Evolutionary conservation across 352 stramenopile genomes (phyloP).

Genomic region (Globisporangium polare): DNA sequence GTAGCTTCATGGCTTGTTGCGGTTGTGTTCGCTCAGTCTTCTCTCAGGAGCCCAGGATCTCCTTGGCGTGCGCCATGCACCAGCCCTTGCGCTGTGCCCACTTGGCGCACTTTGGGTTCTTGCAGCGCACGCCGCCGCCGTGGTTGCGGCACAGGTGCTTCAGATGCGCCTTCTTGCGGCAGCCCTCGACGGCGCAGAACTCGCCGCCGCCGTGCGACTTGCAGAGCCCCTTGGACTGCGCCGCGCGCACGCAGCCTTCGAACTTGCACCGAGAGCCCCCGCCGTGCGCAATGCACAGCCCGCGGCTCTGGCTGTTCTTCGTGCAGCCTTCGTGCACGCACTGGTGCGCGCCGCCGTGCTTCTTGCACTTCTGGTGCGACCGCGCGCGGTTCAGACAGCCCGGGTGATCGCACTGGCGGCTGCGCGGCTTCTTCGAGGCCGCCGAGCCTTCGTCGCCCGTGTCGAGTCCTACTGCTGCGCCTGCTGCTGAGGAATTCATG

Average conservation of each 20-base stretch:
- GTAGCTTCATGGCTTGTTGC: slow-evolving; percentile 2
- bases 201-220: slow-evolving; percentile 83
- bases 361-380: slow-evolving; percentile 88
- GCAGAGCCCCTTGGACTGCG: slow-evolving; percentile 84
- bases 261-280: slow-evolving; percentile 76
- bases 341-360: slow-evolving; percentile 82
- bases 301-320: slow-evolving; percentile 87
- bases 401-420: slow-evolving; percentile 65
- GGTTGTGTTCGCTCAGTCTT: not conserved
- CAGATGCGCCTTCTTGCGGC: slow-evolving; percentile 83
- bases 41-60: slow-evolving; percentile 43
- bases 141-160: slow-evolving; percentile 86
- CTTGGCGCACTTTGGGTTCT: slow-evolving; percentile 75
- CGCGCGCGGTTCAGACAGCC: slow-evolving; percentile 75
- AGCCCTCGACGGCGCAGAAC: slow-evolving; percentile 78
- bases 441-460: slow-evolving; percentile 12
- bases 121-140: slow-evolving; percentile 80
- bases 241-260: slow-evolving; percentile 72
- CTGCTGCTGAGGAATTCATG: not conserved
- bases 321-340: slow-evolving; percentile 80
- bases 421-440: slow-evolving; percentile 34
- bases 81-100: slow-evolving; percentile 86
- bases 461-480: slow-evolving; percentile 11
- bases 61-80: slow-evolving; percentile 88
- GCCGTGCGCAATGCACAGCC: slow-evolving; percentile 81